Evolutionary conservation across 2,329 filamentous ascomycete species (phyloP).

Genomic region (Aureobasidium zeae): DNA sequence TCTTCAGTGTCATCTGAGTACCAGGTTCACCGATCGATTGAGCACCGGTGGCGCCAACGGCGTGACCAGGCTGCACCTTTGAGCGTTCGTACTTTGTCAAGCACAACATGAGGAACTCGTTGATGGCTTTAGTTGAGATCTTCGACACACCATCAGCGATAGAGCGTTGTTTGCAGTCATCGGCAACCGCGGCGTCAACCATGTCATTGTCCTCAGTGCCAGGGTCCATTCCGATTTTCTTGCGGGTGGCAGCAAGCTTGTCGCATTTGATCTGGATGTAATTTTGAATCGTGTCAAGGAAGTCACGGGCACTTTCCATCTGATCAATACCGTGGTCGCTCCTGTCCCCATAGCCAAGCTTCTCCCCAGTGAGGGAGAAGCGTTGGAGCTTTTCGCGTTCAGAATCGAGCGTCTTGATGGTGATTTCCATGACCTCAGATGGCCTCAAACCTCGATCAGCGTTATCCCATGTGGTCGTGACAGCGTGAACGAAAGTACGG

Average conservation of each 20-base stretch:
- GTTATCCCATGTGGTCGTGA: slow-evolving; percentile 71
- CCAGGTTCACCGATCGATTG: slow-evolving; percentile 97
- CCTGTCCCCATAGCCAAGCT: slow-evolving; percentile 59
- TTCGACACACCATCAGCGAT: slow-evolving; percentile 68
- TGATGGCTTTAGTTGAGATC: slow-evolving; percentile 64
- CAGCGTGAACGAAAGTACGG: slow-evolving; percentile 74
- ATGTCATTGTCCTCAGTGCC: slow-evolving; percentile 1
- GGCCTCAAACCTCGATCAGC: slow-evolving; percentile 63
- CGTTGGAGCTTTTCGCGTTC: slow-evolving; percentile 58
- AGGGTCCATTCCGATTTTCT: slow-evolving; percentile 15
- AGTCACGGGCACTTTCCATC: slow-evolving; percentile 68
- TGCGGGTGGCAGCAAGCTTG: slow-evolving; percentile 24
- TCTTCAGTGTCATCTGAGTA: slow-evolving; percentile 98
- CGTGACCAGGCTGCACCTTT: slow-evolving; percentile 87
- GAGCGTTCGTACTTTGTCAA: slow-evolving; percentile 85
- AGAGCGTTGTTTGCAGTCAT: slow-evolving; percentile 7
- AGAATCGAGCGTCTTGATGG: slow-evolving; percentile 55
- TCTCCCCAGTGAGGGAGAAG: slow-evolving; percentile 51
- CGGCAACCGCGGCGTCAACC: slow-evolving; percentile 11
- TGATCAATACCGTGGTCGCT: slow-evolving; percentile 50
- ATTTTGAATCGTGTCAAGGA: slow-evolving; percentile 66
- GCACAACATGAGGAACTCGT: slow-evolving; percentile 70
- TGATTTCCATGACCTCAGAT: slow-evolving; percentile 60
- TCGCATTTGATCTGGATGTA: slow-evolving; percentile 46
- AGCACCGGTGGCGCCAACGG: slow-evolving; percentile 89